phyloP scores from a whole-genome alignment of 306 rosid species.

The Quercus glauca region DNA sequence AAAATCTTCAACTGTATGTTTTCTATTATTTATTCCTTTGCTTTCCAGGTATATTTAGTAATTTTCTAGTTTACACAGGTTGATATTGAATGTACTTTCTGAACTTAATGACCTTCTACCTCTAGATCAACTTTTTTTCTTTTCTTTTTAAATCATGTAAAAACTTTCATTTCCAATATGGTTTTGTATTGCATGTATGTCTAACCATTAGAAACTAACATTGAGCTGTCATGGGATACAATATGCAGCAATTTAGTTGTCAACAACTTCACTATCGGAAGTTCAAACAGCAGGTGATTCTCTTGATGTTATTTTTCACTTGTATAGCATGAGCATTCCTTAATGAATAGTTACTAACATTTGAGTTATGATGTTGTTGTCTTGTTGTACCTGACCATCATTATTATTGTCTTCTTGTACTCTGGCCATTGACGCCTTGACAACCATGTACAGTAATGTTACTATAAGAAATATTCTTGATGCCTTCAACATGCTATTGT shows the following conservation, averaged over 20 bases:
- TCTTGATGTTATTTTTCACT: neutral
- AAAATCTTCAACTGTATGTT: constrained; percentile 48
- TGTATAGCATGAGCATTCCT: neutral
- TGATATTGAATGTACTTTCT: neutral
- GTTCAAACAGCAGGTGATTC: constrained; percentile 56
- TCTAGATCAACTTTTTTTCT: neutral
- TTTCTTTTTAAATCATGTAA: neutral
- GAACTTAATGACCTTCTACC: neutral
- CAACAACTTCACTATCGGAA: constrained; percentile 60
- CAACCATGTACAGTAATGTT: too few species aligned
- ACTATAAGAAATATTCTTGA: too few species aligned
- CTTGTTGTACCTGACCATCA: too few species aligned
- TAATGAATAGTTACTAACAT: neutral
- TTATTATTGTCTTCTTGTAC: neutral
- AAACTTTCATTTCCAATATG: neutral
- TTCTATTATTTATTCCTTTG: neutral
- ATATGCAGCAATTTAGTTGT: constrained; percentile 70
- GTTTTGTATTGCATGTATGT: neutral
- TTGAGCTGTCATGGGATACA: constrained; percentile 11
- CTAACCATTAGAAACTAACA: constrained; percentile 8
- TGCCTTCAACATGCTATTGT: too few species aligned
- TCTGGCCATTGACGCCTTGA: neutral
- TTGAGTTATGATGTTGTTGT: neutral
- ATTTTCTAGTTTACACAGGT: too few species aligned
- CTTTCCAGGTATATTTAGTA: neutral